Evolutionary conservation across 768 basidiomycete species (phyloP), one percentile per base, ranked within the genome.

Genomic region (Rhodotorula babjevae): DNA sequence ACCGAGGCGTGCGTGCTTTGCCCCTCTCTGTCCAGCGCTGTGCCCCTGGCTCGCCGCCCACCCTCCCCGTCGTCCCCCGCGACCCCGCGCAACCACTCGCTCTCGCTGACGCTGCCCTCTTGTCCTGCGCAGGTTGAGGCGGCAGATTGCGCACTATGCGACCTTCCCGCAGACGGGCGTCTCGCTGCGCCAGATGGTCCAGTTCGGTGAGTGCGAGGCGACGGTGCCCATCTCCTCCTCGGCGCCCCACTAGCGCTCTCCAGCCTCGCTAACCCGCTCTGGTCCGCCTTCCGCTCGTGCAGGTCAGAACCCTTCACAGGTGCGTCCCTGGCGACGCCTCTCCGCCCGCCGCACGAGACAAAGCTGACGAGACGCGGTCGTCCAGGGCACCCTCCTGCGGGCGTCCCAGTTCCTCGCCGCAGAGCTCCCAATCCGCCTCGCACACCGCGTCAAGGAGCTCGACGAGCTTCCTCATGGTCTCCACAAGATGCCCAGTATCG

Each of bases 101-200:
- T 21, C 50, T 23, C 49, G 49, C 49, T 25, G 15, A 25, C 25
- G 5, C 49, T 50, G 49, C 18, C 49, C 23, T 27, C 49, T 10
- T 46, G 52, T 5, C 9, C 25, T 10, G 15, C 8, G 44, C 60
- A 76, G 75, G 27, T 67, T 79, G 36, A 52, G 72, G 56, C 67
- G 69, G 57, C 73, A 77, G 70, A 77, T 79, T 16, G 67, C 67
- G 15, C 78, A 79, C 72, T 79, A 78, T 72, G 74, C 78, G 14
- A 76, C 73, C 29, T 79, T 79, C 67, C 77, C 77, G 16, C 94
- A 94, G 82, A 95, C 93, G 0, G 91, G 92, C 63, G 94, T 98
- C 7, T 96, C 93, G 0, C 84, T 97, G 29, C 91, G 96, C 82
- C 95, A 98, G 82, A 97, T 99, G 94, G 92, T 96, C 62, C 86